Base-by-base conservation (phyloP, 1,284 basidiomycete genomes). In the Hypsizygus ulmarius region DNA sequence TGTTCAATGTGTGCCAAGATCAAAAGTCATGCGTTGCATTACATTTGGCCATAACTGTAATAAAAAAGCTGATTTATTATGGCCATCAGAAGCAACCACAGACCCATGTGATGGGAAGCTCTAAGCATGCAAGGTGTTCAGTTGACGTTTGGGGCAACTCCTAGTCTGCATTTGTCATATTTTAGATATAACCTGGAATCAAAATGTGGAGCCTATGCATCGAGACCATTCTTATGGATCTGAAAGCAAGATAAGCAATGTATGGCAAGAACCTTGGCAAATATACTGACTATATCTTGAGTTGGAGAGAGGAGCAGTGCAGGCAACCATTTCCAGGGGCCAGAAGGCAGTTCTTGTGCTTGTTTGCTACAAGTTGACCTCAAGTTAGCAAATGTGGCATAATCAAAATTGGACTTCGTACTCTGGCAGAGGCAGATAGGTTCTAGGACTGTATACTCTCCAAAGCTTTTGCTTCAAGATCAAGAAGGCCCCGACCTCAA, bases 151-250 rank as follows among this genome's bases (percentile, higher is more conserved):
- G n/a, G n/a, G n/a, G n/a, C n/a, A n/a, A n/a, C n/a, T n/a, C n/a
- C n/a, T n/a, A n/a, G n/a, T n/a, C 21, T 25, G 21, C 7, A 25
- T 25, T 7, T 25, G 35, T 35, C 14, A 47, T 39, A 35, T 18
- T 18, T n/a, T 35, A 28, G 25, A 11, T 16, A 41, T 15, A 28
- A 16, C 19, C 2, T 3, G 15, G 21, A 43, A 2, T 10, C 27
- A 45, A 43, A 15, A 32, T n/a, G 34, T 18, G 28, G 25, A 7
- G 58, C 64, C 16, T 81, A 91, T 53, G 87, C 84, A 62, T 91
- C 89, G 28, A 86, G 69, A 2, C 82, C 83, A 63, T 87, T 85
- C 59, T 78, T 77, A 28, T 70, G 63, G 36, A 79, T 73, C 75
- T 78, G 40, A 6, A 40, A 51, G 41, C 1, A 47, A 14, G 15